phyloP scores from a whole-genome alignment of 108 stramenopile genomes.

The Tribonema minus region DNA sequence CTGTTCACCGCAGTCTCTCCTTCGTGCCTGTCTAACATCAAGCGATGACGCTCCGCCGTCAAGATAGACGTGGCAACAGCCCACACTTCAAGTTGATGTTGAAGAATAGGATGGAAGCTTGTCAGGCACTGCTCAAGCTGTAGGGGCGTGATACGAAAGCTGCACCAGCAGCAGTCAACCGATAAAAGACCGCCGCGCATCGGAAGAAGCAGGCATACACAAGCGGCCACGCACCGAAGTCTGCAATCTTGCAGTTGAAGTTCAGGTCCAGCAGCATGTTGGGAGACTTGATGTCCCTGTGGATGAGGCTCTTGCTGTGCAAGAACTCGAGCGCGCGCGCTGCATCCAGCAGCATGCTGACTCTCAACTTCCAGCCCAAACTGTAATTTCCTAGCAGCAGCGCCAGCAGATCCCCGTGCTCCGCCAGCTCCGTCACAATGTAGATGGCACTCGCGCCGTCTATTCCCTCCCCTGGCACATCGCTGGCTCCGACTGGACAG shows the following conservation, averaged over 20 bases:
- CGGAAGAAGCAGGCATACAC: no score
- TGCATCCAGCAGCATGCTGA: conserved; percentile 41
- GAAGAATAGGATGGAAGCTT: no score
- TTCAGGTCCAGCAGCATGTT: conserved; percentile 42
- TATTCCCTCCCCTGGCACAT: not conserved
- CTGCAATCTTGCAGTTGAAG: conserved; percentile 23
- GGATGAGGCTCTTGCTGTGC: conserved; percentile 44
- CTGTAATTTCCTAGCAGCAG: conserved; percentile 5
- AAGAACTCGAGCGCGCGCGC: conserved; percentile 49
- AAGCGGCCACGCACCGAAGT: no score
- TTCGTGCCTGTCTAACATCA: no score
- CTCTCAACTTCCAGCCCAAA: conserved; percentile 42
- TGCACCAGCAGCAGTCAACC: no score
- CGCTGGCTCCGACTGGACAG: not conserved
- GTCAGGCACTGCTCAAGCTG: no score
- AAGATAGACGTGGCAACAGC: no score
- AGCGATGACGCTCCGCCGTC: no score
- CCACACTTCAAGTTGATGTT: no score
- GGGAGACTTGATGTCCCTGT: conserved; percentile 52
- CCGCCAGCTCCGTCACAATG: conserved; percentile 35
- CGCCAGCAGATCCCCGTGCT: conserved; percentile 29
- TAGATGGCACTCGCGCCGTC: not conserved
- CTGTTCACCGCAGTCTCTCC: no score
- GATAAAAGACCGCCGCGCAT: no score
- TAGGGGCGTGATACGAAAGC: no score